A percentile compares a stretch with the other conserved stretches of the same genome.
These are phyloP conservation scores for Ochetophila trinervis DNA, from an alignment of 306 rosid genomes.

Conservation along the genomic window DNA sequence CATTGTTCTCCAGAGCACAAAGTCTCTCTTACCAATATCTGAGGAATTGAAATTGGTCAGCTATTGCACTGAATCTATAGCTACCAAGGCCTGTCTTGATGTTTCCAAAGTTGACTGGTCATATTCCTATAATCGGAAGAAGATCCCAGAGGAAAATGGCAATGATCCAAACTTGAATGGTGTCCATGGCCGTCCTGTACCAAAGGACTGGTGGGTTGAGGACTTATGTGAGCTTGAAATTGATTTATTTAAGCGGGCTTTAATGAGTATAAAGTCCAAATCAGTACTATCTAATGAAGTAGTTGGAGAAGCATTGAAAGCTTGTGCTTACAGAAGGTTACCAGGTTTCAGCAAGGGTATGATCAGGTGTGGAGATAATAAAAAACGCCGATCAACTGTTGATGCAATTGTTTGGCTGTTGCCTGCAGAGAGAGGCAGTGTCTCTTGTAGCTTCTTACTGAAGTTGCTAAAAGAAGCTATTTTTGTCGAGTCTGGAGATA, in stretches of 20 bases:
- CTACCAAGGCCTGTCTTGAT: slow-evolving; percentile 74
- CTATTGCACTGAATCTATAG: slow-evolving; percentile 68
- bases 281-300: slow-evolving; percentile 55
- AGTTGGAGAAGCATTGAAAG: slow-evolving; percentile 89
- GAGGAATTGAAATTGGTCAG: slow-evolving; percentile 76
- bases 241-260: slow-evolving; percentile 65
- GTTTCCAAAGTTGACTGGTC: slow-evolving; percentile 92
- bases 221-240: slow-evolving; percentile 92
- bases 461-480: slow-evolving; percentile 74
- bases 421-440: slow-evolving; percentile 75
- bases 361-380: slow-evolving; percentile 51
- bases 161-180: slow-evolving; percentile 55
- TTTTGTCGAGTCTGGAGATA: slow-evolving; percentile 51
- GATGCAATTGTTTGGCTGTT: slow-evolving; percentile 69
- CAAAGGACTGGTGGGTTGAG: slow-evolving; percentile 98
- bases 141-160: slow-evolving; percentile 77
- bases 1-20: slow-evolving; percentile 85
- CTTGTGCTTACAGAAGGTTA: slow-evolving; percentile 73
- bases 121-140: slow-evolving; percentile 79
- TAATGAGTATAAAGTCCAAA: slow-evolving; percentile 53
- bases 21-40: slow-evolving; percentile 52
- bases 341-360: slow-evolving; percentile 83
- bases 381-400: slow-evolving; percentile 48
- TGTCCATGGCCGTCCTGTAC: slow-evolving; percentile 63
- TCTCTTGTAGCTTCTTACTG: slow-evolving; percentile 77